Percentiles rank a stretch among this genome's conserved stretches.
These are phyloP conservation scores for Linnemannia zychae DNA, from an alignment of 192 early-diverging fungal genomes.

Conservation along the genomic window DNA sequence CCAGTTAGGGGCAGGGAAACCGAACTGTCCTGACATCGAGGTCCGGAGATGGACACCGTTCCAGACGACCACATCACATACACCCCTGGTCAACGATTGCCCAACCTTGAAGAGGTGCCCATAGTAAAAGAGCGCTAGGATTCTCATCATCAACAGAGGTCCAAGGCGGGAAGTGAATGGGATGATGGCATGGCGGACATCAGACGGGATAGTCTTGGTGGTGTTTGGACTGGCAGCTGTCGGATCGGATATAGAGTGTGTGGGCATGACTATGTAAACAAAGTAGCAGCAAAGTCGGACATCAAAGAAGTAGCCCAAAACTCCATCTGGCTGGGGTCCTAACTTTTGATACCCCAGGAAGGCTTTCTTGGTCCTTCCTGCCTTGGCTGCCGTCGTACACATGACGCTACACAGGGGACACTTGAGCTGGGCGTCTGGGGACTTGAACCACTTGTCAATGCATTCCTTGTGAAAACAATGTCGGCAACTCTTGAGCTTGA, in stretches of 20 bases:
- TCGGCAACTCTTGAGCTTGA: conserved; percentile 47
- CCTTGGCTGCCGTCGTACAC: conserved; percentile 22
- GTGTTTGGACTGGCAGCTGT: neutral
- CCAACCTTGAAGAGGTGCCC: conserved; percentile 54
- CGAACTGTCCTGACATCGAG: conserved; percentile 36
- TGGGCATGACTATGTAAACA: conserved; percentile 45
- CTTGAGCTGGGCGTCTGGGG: conserved; percentile 33
- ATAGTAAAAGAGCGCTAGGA: conserved; percentile 53
- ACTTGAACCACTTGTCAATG: conserved; percentile 34
- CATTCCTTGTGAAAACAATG: conserved; percentile 44
- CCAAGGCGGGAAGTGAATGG: conserved; percentile 51
- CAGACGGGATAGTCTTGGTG: conserved; percentile 2
- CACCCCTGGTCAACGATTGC: conserved; percentile 36
- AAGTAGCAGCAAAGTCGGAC: conserved; percentile 48
- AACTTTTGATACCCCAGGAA: conserved; percentile 26
- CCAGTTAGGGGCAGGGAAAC: conserved; percentile 54
- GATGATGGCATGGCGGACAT: conserved; percentile 36
- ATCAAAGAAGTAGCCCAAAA: conserved; percentile 56
- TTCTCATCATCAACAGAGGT: conserved; percentile 55
- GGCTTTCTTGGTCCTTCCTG: conserved; percentile 13
- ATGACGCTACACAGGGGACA: conserved; percentile 47
- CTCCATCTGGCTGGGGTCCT: conserved; percentile 54
- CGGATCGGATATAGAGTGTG: conserved; percentile 19
- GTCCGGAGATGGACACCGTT: conserved; percentile 58
- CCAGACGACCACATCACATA: conserved; percentile 48